Evolutionary conservation across 352 stramenopile genomes (phyloP).

Genomic region (Blastocystis sp.): DNA sequence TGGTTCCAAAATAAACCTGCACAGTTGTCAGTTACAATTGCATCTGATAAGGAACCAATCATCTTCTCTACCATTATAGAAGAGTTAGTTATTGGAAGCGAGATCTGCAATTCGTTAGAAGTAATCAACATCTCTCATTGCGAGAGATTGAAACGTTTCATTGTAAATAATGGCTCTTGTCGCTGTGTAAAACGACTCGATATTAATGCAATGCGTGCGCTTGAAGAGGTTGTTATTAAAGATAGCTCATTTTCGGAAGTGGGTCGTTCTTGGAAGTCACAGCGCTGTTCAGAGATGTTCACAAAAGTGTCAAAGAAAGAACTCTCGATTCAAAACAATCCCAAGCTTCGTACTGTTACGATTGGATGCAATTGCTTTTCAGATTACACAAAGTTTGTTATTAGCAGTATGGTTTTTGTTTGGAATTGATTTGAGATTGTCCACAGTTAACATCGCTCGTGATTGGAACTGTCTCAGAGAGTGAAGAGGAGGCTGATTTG

Average conservation of each 20-base stretch:
- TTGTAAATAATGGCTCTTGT: not conserved
- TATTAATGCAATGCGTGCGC: not conserved
- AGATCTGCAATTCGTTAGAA: not conserved
- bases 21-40: not conserved
- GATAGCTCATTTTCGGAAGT: not conserved
- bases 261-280: not conserved
- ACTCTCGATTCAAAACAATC: not conserved
- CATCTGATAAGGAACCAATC: not conserved
- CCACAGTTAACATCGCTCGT: not conserved
- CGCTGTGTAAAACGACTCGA: not conserved
- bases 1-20: not conserved
- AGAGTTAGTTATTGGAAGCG: not conserved
- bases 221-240: not conserved
- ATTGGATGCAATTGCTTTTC: slow-evolving; percentile 3
- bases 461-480: not conserved
- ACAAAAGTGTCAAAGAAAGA: not conserved
- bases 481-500: not conserved
- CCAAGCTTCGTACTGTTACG: not conserved
- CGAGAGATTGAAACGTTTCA: not conserved
- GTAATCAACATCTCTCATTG: not conserved
- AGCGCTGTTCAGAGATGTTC: not conserved
- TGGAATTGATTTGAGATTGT: not conserved
- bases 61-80: not conserved
- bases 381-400: not conserved
- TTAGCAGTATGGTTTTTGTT: not conserved